Conservation (phyloP, 2,329 filamentous ascomycete species). For the Diaporthe sp. region DNA sequence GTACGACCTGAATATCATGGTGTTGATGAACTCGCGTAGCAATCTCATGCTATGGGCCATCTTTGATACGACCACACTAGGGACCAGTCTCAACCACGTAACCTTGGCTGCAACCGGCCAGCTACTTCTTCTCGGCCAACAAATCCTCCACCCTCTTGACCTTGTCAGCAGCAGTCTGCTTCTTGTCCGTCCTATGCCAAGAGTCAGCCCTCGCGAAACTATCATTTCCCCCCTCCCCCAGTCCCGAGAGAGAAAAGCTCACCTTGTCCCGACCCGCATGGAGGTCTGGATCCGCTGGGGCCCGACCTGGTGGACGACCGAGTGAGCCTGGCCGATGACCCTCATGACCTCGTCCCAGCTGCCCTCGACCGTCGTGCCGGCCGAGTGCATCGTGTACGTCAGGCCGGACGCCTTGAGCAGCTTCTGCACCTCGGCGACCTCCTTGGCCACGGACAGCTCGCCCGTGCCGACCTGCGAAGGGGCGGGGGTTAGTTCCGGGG, state of each 20-base stretch:
- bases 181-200: conserved; percentile 81
- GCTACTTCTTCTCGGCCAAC: conserved; percentile 51
- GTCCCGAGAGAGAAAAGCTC: conserved; percentile 46
- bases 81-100: background rate
- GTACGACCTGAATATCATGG: no score
- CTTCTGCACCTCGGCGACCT: conserved; percentile 90
- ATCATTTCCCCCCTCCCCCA: no score
- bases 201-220: background rate
- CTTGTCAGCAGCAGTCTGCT: conserved; percentile 85
- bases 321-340: conserved; percentile 88
- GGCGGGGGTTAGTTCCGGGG: background rate
- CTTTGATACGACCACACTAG: background rate
- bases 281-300: conserved; percentile 88
- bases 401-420: conserved; percentile 86
- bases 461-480: conserved; percentile 80
- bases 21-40: background rate
- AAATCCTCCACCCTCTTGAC: conserved; percentile 72
- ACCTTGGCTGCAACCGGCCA: no score
- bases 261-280: conserved; percentile 87
- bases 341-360: conserved; percentile 90
- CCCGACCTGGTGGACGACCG: conserved; percentile 81
- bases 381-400: conserved; percentile 90
- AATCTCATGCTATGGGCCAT: background rate
- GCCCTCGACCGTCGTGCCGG: conserved; percentile 94
- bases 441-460: conserved; percentile 80